These are phyloP conservation scores for Tilletia indica DNA, from an alignment of 1,284 basidiomycete species.

Conservation along the genomic window DNA sequence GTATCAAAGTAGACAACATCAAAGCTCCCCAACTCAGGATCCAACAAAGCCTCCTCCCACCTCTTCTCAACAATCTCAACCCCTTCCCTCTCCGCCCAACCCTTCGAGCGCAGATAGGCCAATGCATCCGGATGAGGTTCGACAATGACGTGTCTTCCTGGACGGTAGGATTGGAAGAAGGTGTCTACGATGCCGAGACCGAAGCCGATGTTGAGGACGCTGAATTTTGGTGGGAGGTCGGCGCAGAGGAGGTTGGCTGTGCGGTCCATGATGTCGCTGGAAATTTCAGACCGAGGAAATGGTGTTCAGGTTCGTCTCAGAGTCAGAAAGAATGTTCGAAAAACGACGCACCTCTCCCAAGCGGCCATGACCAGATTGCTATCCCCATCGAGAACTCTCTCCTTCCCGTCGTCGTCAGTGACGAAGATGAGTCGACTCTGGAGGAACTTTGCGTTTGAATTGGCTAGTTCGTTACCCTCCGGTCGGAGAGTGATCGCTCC, in stretches of 20 bases:
- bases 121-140: conserved; percentile 93
- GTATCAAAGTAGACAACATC: conserved; percentile 94
- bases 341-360: conserved; percentile 61
- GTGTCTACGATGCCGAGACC: conserved; percentile 90
- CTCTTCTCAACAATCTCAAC: conserved; percentile 46
- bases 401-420: conserved; percentile 66
- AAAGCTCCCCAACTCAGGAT: conserved; percentile 67
- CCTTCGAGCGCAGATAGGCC: conserved; percentile 66
- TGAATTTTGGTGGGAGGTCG: conserved; percentile 60
- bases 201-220: conserved; percentile 86
- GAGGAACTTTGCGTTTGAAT: conserved; percentile 73
- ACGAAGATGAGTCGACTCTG: conserved; percentile 70
- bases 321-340: not conserved
- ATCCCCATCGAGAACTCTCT: conserved; percentile 70
- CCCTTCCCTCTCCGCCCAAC: conserved; percentile 39
- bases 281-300: not conserved
- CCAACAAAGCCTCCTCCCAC: conserved; percentile 69
- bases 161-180: conserved; percentile 71
- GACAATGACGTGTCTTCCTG: conserved; percentile 80
- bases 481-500: conserved; percentile 20
- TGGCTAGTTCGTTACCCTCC: conserved; percentile 33
- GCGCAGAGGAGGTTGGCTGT: conserved; percentile 40
- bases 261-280: conserved; percentile 47
- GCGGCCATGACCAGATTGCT: conserved; percentile 71
- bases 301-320: no score